These are phyloP conservation scores for Colletotrichum sp. DNA, from an alignment of 2,329 filamentous ascomycete genomes.

Conservation along the genomic window DNA sequence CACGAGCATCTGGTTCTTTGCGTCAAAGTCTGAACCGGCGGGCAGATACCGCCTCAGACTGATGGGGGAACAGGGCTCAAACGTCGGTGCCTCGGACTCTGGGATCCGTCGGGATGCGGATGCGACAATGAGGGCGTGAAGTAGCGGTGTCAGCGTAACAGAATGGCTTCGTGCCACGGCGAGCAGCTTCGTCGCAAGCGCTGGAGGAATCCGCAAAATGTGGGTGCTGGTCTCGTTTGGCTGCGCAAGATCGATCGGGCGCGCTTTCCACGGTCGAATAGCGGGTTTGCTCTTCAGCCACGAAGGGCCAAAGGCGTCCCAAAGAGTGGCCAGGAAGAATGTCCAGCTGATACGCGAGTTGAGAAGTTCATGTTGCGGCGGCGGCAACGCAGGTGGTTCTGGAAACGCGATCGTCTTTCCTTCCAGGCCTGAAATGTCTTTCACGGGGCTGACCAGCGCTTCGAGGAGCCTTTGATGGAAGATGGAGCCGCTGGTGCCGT, in stretches of 20 bases:
- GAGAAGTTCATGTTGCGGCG: constrained; percentile 46
- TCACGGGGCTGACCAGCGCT: constrained; percentile 38
- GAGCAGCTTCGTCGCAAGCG: constrained; percentile 36
- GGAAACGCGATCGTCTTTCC: constrained; percentile 33
- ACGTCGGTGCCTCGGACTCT: constrained; percentile 32
- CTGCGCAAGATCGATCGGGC: constrained; percentile 35
- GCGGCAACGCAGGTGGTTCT: constrained; percentile 35
- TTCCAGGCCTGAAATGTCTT: not conserved
- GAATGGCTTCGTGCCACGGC: constrained; percentile 42
- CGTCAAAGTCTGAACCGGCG: constrained; percentile 28
- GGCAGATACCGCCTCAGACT: constrained; percentile 45
- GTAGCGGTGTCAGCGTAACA: constrained; percentile 52
- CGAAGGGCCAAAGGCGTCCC: constrained; percentile 42
- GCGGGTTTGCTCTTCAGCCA: constrained; percentile 36
- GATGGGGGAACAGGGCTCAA: constrained; percentile 47
- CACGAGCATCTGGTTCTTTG: constrained; percentile 39
- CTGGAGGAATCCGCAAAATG: constrained; percentile 38
- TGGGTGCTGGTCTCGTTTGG: constrained; percentile 41
- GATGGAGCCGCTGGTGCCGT: constrained; percentile 52
- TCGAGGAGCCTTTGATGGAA: constrained; percentile 55
- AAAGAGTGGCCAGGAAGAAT: constrained; percentile 47
- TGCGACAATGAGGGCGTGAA: constrained; percentile 50
- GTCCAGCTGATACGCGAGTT: constrained; percentile 41
- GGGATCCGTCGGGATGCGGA: constrained; percentile 45
- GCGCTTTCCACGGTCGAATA: constrained; percentile 42